Percentiles rank a stretch among this genome's conserved stretches.
Conservation (phyloP, 139 green algal species). For the Chlorella sp. region DNA sequence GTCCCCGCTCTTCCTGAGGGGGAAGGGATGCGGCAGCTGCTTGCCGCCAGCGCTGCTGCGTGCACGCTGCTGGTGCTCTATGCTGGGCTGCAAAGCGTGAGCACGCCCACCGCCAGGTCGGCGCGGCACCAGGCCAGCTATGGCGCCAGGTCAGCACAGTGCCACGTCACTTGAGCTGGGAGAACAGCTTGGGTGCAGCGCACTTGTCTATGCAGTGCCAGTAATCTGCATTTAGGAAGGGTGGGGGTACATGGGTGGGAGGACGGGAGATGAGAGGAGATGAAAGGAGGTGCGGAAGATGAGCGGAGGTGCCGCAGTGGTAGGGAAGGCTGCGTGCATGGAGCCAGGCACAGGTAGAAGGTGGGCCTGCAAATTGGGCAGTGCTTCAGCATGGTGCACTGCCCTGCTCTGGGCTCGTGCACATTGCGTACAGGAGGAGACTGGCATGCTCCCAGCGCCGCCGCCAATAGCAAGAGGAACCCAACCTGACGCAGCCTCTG, state of each 20-base stretch:
- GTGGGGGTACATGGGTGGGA: background rate
- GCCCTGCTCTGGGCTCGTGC: too few species aligned
- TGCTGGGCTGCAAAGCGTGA: background rate
- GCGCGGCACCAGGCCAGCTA: background rate
- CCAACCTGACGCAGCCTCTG: too few species aligned
- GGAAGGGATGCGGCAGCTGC: background rate
- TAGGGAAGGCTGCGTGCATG: too few species aligned
- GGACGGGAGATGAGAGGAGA: background rate
- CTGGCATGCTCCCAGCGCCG: too few species aligned
- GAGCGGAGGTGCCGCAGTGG: too few species aligned
- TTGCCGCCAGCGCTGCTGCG: background rate
- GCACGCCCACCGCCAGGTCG: background rate
- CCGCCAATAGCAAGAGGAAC: too few species aligned
- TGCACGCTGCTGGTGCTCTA: background rate
- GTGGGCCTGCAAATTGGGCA: too few species aligned
- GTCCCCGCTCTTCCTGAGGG: background rate
- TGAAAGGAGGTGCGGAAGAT: too few species aligned
- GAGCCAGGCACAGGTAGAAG: too few species aligned
- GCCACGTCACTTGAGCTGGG: slow-evolving; percentile 40
- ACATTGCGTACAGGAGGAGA: too few species aligned
- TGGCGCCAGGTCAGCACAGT: background rate
- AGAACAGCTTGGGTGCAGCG: slow-evolving; percentile 41
- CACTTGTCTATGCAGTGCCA: slow-evolving; percentile 58
- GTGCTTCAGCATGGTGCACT: too few species aligned
- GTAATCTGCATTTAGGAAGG: slow-evolving; percentile 43